Percentiles rank a stretch among this genome's conserved stretches.
These are phyloP conservation scores for Microdochium bolleyi DNA, from an alignment of 2,329 filamentous ascomycete genomes.

Conservation along the genomic window DNA sequence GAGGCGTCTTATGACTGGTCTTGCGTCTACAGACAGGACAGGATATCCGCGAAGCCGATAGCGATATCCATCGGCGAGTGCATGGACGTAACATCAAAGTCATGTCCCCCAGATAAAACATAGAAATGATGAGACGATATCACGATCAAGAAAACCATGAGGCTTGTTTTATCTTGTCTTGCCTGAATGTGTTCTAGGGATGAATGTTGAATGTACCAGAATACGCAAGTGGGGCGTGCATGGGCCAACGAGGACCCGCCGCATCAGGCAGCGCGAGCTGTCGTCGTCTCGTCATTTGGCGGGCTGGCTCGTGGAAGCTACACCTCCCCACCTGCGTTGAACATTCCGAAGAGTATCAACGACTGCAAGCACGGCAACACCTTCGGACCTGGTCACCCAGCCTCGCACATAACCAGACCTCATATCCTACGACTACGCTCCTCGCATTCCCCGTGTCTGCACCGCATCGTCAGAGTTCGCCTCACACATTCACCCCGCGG, in stretches of 20 bases:
- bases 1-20: not conserved
- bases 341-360: slow-evolving; percentile 3
- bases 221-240: not conserved
- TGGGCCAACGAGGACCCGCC: slow-evolving; percentile 6
- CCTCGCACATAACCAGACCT: too few relatives aligned
- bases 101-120: too few relatives aligned
- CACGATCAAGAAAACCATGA: too few relatives aligned
- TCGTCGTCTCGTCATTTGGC: slow-evolving; percentile 11
- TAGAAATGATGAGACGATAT: too few relatives aligned
- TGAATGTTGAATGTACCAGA: not conserved
- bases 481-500: not conserved
- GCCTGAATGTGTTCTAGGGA: not conserved
- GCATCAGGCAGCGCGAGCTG: slow-evolving; percentile 15
- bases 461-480: not conserved
- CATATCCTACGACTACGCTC: not conserved
- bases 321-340: slow-evolving; percentile 3
- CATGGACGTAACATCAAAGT: too few relatives aligned
- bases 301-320: slow-evolving; percentile 4
- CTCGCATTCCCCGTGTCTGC: not conserved
- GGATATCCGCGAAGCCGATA: too few relatives aligned
- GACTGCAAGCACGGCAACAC: not conserved
- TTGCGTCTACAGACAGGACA: too few relatives aligned
- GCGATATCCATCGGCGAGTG: too few relatives aligned
- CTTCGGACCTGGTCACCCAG: too few relatives aligned
- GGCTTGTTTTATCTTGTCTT: too few relatives aligned